Evolutionary conservation across 2,329 filamentous ascomycete genomes (phyloP), one percentile per base, ranked within the genome.

Genomic region (Polytolypa hystricis): DNA sequence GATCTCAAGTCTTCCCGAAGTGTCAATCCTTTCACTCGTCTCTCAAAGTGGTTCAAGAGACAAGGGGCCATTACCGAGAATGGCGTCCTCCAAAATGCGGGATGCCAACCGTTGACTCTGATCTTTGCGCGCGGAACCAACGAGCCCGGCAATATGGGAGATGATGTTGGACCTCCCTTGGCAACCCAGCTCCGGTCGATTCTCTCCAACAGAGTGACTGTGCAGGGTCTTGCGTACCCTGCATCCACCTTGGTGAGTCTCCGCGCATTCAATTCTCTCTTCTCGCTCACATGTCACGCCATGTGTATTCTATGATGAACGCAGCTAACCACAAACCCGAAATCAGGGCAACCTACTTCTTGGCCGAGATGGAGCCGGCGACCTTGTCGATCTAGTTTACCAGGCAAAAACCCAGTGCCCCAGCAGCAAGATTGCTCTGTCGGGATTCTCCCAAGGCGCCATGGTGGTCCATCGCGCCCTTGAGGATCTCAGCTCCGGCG

Each of bases 101-200:
- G 52, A 47, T 66, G 63, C 50, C 54, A 62, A 32, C 54, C 55
- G 2, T 42, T 65, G 43, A 65, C 62, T 2, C 53, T 65, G 35
- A 59, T 65, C 35, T 66, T 62, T 37, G 62, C 62, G 11, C 61
- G 62, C 19, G 62, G 62, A 12, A 65, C 60, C 2, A 49, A 47
- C 8, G 64, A 66, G 42, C 18, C 45, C 3, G 63, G 63, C 3
- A 67, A 65, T 40, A 61, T 67, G 46, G 64, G 64, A 5, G 48
- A 47, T 1, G 49, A 64, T 5, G 49, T 62, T 19, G 64, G 63
- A 1, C 63, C 62, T 2, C 53, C 56, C 3, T 47, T 59, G 2
- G 55, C 51, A 0, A 41, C 36, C 3, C 38, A 50, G 14, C 37
- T 59, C 26, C 40, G 46, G 27, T 43, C 47, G 0, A 28, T 51